Evolutionary conservation across 805 yeast species (phyloP).

Genomic region (Candida adriatica): DNA sequence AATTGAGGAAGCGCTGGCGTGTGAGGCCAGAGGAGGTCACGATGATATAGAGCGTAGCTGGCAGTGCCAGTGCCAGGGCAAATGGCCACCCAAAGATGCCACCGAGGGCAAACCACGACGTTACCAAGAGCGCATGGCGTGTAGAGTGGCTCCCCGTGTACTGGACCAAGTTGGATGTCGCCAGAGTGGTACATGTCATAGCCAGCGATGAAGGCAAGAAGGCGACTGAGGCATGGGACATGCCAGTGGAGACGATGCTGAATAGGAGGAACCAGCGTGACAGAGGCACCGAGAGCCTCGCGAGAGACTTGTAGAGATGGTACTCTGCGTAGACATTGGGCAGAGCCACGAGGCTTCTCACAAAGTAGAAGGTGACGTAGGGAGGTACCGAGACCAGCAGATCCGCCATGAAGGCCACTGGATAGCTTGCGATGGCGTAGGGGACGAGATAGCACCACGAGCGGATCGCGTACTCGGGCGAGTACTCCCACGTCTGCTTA

Average conservation of each 20-base stretch:
- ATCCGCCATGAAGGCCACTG: slow-evolving; percentile 11
- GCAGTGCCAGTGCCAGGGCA: slow-evolving; percentile 54
- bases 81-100: slow-evolving; percentile 93
- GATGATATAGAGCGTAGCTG: slow-evolving; percentile 28
- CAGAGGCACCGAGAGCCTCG: slow-evolving; percentile 9
- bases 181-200: slow-evolving; percentile 43
- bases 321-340: slow-evolving; percentile 46
- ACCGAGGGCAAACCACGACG: slow-evolving; percentile 49
- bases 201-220: slow-evolving; percentile 79
- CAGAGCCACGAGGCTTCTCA: slow-evolving; percentile 40
- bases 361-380: slow-evolving; percentile 40
- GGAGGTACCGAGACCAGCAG: slow-evolving; percentile 9
- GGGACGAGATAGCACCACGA: slow-evolving; percentile 74
- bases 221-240: slow-evolving; percentile 86
- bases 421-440: slow-evolving; percentile 20
- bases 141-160: slow-evolving; percentile 15
- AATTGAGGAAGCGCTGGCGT: slow-evolving; percentile 12
- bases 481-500: slow-evolving; percentile 94
- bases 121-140: slow-evolving; percentile 23
- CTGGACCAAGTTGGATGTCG: slow-evolving; percentile 33
- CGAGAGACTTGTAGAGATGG: slow-evolving; percentile 38
- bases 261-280: slow-evolving; percentile 61
- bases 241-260: slow-evolving; percentile 64
- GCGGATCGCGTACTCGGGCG: slow-evolving; percentile 81
- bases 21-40: slow-evolving; percentile 1